Percentiles rank a stretch among this genome's conserved stretches.
phyloP scores from a whole-genome alignment of 176 grass and related monocot species.

The Puya raimondii region DNA sequence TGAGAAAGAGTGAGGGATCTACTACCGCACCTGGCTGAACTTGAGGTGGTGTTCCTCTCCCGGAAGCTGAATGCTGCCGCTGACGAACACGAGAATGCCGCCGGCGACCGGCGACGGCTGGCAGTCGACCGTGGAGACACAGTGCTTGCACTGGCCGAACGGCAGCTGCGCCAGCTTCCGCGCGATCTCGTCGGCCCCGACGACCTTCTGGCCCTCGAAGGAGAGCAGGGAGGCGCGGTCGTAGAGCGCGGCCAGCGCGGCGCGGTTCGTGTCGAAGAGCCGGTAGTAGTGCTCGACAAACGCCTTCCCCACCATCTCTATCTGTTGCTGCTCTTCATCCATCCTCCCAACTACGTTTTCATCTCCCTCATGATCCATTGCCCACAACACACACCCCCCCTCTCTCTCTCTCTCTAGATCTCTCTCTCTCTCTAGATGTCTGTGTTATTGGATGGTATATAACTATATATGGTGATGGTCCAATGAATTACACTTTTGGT shows the following conservation, averaged over 20 bases:
- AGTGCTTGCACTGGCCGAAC: constrained; percentile 58
- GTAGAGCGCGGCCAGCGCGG: constrained; percentile 48
- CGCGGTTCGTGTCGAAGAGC: constrained; percentile 54
- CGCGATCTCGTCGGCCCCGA: constrained; percentile 36
- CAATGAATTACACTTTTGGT: too few relatives aligned
- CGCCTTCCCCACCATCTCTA: constrained; percentile 53
- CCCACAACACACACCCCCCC: not conserved
- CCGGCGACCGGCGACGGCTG: constrained; percentile 50
- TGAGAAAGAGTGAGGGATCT: not conserved
- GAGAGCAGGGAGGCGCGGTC: constrained; percentile 49
- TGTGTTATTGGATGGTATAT: too few relatives aligned
- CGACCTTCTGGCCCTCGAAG: constrained; percentile 59
- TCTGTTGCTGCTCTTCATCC: constrained; percentile 21
- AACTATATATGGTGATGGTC: too few relatives aligned
- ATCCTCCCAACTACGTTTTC: too few relatives aligned
- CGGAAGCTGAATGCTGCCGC: constrained; percentile 52
- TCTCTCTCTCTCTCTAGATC: too few relatives aligned
- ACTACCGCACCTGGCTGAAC: constrained; percentile 57
- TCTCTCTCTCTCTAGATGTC: too few relatives aligned
- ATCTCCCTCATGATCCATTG: not conserved
- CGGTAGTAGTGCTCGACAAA: constrained; percentile 77
- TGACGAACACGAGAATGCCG: constrained; percentile 65
- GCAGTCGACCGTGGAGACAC: constrained; percentile 49
- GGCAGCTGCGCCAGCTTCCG: constrained; percentile 52
- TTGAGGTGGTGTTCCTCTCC: constrained; percentile 77